Percentiles rank a stretch among this genome's conserved stretches.
These are phyloP conservation scores for Leptoxyphium fumago DNA, from an alignment of 2,329 filamentous ascomycete genomes.

Conservation along the genomic window DNA sequence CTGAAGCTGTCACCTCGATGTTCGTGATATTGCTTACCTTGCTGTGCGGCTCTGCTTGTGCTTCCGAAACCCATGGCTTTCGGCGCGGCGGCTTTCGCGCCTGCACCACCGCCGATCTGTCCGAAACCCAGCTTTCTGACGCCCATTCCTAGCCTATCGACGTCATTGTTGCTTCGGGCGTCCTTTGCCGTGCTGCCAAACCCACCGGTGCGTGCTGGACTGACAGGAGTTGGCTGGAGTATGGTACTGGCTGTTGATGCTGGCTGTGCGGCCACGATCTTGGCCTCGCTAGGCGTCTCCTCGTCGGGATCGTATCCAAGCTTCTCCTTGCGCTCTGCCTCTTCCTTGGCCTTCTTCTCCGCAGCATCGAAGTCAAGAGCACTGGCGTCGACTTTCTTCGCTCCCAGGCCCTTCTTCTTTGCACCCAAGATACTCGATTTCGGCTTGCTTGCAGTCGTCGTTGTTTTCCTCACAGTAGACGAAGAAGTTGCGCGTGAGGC, in stretches of 20 bases:
- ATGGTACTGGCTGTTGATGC: slow-evolving; percentile 41
- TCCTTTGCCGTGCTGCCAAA: slow-evolving; percentile 44
- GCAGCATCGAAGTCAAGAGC: slow-evolving; percentile 88
- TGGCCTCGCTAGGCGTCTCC: slow-evolving; percentile 40
- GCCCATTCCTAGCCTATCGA: slow-evolving; percentile 84
- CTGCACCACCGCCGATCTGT: slow-evolving; percentile 49
- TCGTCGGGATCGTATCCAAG: slow-evolving; percentile 90
- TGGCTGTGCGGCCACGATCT: slow-evolving; percentile 31
- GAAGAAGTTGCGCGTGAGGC: slow-evolving; percentile 63
- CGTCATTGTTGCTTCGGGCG: slow-evolving; percentile 52
- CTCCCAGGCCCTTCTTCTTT: slow-evolving; percentile 42
- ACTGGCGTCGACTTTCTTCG: slow-evolving; percentile 64
- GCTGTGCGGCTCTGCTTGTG: slow-evolving; percentile 48
- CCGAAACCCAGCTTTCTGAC: slow-evolving; percentile 76
- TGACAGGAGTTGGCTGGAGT: slow-evolving; percentile 62
- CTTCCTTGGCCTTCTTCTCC: slow-evolving; percentile 92
- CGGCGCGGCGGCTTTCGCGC: slow-evolving; percentile 43
- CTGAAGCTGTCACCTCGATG: not conserved
- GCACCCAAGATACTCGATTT: slow-evolving; percentile 58
- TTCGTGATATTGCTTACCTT: slow-evolving; percentile 33
- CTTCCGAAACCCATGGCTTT: slow-evolving; percentile 75
- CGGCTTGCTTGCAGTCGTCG: slow-evolving; percentile 45
- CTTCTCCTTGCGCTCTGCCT: slow-evolving; percentile 89
- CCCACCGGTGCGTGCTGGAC: slow-evolving; percentile 42
- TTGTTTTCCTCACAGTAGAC: slow-evolving; percentile 64